These are phyloP conservation scores for Sicyos edulis DNA, from an alignment of 306 rosid species.

Conservation along the genomic window DNA sequence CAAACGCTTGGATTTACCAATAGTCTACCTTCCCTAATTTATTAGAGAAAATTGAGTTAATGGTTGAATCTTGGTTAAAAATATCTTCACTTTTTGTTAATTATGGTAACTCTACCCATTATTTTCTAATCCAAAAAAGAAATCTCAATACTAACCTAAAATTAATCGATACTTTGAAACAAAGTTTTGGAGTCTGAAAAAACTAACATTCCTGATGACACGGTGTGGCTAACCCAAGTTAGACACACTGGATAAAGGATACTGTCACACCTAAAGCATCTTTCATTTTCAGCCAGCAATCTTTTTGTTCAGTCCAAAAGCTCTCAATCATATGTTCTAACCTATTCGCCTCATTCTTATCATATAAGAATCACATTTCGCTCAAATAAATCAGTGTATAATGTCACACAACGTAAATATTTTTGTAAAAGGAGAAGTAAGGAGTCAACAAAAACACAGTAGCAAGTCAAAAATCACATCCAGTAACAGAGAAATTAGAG, in stretches of 20 bases:
- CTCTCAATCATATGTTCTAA: neutral
- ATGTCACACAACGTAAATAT: too few species aligned
- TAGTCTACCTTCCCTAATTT: too few species aligned
- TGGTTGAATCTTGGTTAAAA: too few species aligned
- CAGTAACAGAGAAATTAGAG: neutral
- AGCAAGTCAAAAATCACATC: conserved; percentile 1
- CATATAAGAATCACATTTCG: neutral
- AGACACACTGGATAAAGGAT: neutral
- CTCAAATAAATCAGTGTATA: neutral
- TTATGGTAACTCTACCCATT: too few species aligned
- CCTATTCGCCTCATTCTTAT: neutral
- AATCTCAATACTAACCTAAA: neutral
- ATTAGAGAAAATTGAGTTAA: too few species aligned
- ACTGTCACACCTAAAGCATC: neutral
- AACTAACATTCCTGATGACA: conserved; percentile 1
- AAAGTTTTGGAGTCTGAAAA: neutral
- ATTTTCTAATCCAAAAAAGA: too few species aligned
- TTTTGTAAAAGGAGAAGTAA: neutral
- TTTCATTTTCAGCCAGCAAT: neutral
- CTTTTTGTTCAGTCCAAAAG: conserved; percentile 2
- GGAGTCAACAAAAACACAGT: conserved; percentile 8
- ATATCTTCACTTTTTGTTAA: too few species aligned
- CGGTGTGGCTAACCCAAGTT: neutral
- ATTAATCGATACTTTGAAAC: neutral
- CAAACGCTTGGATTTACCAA: too few species aligned